Base-by-base conservation (phyloP, 768 basidiomycete species). In the Suillus subaureus region DNA sequence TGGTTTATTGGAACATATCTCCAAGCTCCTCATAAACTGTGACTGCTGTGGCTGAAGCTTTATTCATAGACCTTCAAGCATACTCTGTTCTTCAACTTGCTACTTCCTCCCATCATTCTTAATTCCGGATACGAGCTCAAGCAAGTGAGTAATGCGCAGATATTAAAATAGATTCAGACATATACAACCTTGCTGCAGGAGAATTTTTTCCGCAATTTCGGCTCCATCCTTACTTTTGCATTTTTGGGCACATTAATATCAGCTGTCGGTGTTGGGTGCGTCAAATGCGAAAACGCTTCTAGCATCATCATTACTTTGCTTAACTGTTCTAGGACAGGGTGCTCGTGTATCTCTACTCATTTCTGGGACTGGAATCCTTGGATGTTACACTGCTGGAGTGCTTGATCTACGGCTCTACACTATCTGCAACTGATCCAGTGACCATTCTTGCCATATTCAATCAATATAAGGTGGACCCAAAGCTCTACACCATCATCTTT, bases 371-470 rank as follows among this genome's bases (percentile, higher is more conserved):
- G 52, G 96, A 98, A 77, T 91, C 92, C 0, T 84, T 97, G 66
- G 87, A 93, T 67, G 79, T 99, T 64, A 89, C 89, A 0, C 81
- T 97, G 28, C 82, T 99, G 51, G 97, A 99, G 79, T 98, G 97
- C 74, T 84, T 99, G 45, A 94, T 90, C 23, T 99, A 99, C 75
- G 97, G 97, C 28, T 96, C 96, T 6, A 97, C 97, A 6, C 83
- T 99, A 26, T 96, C 95, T 37, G 97, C 97, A 2, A 99, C 97
- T 51, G 97, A 99, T 75, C 97, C 97, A 0, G 95, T 98, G 33
- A 99, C 97, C 8, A 97, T 99, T 74, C 84, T 99, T 39, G 94
- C 97, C 52, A 99, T 99, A 62, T 99, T 99, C 83, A 95, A 97
- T 71, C 94, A 97, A 71, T 93, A 97, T 82, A 97, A 98, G 75